Percentiles rank a stretch among this genome's conserved stretches.
phyloP scores from a whole-genome alignment of 257 asterid species.

The Solanum stenotomum region DNA sequence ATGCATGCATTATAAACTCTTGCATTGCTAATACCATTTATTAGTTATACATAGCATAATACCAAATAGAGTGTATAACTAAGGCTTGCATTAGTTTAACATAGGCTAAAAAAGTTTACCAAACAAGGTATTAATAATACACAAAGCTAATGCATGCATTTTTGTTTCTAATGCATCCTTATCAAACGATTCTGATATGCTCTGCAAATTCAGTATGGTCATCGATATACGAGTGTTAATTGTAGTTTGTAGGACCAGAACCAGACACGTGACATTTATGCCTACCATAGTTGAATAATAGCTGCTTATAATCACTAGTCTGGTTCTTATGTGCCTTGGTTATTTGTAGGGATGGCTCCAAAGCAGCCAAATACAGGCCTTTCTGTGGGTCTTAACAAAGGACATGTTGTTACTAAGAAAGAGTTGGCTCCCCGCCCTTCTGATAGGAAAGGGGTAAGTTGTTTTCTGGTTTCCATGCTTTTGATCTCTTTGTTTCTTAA shows the following conservation, averaged over 20 bases:
- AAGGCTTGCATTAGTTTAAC: neutral
- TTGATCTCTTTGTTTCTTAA: neutral
- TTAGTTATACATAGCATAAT: neutral
- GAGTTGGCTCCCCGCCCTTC: conserved; percentile 52
- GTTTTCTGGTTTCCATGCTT: neutral
- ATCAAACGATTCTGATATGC: neutral
- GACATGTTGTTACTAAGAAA: conserved; percentile 44
- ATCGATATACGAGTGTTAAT: neutral
- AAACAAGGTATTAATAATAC: neutral
- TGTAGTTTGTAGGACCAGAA: neutral
- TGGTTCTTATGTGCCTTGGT: neutral
- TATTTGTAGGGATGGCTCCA: conserved; percentile 35
- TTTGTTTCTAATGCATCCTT: neutral
- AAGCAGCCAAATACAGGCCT: conserved; percentile 43
- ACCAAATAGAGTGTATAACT: neutral
- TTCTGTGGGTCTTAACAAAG: conserved; percentile 48
- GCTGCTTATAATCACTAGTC: neutral
- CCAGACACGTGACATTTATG: neutral
- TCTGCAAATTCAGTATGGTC: neutral
- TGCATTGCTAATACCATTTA: neutral
- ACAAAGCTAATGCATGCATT: neutral
- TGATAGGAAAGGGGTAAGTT: conserved; percentile 43
- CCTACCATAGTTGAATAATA: neutral
- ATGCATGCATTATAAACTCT: neutral
- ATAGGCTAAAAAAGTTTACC: neutral